phyloP scores from a whole-genome alignment of 2,329 filamentous ascomycete genomes.

The Fusarium vanettenii region DNA sequence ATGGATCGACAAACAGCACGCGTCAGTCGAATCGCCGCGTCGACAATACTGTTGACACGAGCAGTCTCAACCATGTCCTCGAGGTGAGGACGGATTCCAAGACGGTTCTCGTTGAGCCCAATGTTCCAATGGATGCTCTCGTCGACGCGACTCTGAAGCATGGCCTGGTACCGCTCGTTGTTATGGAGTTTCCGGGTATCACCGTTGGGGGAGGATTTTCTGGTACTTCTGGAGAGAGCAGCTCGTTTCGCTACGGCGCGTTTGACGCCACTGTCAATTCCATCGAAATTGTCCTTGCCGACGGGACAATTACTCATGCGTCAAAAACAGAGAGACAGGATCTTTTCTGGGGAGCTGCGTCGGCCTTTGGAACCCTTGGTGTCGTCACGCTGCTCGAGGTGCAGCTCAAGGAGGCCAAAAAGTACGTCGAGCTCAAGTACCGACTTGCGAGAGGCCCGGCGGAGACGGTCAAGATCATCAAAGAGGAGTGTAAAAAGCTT shows the following conservation, averaged over 20 bases:
- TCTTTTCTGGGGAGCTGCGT: conserved; percentile 73
- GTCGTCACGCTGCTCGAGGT: conserved; percentile 73
- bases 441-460: conserved; percentile 55
- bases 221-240: conserved; percentile 75
- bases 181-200: conserved; percentile 80
- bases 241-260: conserved; percentile 73
- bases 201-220: conserved; percentile 76
- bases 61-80: conserved; percentile 71
- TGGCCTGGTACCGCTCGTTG: conserved; percentile 71
- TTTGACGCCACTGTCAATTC: conserved; percentile 72
- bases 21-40: conserved; percentile 63
- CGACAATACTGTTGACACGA: conserved; percentile 74
- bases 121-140: conserved; percentile 75
- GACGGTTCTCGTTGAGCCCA: conserved; percentile 75
- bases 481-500: conserved; percentile 53
- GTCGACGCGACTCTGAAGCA: conserved; percentile 67
- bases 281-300: conserved; percentile 73
- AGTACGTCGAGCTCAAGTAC: conserved; percentile 70
- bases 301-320: conserved; percentile 66
- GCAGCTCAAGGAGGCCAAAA: conserved; percentile 64
- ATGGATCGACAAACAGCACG: conserved; percentile 83
- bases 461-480: conserved; percentile 56
- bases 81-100: conserved; percentile 63
- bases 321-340: conserved; percentile 67
- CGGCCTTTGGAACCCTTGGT: conserved; percentile 75